Evolutionary conservation across 441 rosid species (phyloP).

Genomic region (Erodium moschatum): DNA sequence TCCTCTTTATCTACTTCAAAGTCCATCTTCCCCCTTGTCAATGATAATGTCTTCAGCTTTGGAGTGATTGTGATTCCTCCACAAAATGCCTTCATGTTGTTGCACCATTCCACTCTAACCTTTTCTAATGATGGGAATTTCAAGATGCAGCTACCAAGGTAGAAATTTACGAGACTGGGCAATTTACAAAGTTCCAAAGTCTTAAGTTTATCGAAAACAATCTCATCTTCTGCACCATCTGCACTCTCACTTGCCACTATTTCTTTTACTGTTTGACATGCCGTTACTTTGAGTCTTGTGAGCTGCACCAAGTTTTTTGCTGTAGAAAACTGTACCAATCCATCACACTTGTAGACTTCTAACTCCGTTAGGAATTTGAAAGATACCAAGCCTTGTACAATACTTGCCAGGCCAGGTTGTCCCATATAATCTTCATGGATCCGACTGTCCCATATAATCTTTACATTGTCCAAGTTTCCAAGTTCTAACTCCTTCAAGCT

Average conservation of each 20-base stretch:
- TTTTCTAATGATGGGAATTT: slow-evolving; percentile 21
- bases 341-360: slow-evolving; percentile 24
- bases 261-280: slow-evolving; percentile 18
- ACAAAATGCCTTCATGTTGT: slow-evolving; percentile 20
- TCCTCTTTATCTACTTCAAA: no score
- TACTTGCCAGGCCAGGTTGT: slow-evolving; percentile 15
- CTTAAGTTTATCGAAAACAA: slow-evolving; percentile 19
- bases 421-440: background rate
- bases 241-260: slow-evolving; percentile 13
- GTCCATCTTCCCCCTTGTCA: no score
- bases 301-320: slow-evolving; percentile 29
- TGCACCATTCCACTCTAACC: slow-evolving; percentile 17
- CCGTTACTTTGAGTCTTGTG: slow-evolving; percentile 12
- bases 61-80: slow-evolving; percentile 10
- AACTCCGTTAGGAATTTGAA: slow-evolving; percentile 21
- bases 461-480: background rate
- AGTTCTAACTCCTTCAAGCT: background rate
- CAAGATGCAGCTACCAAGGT: background rate
- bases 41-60: background rate
- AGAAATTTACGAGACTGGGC: slow-evolving; percentile 24
- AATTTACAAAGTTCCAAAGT: slow-evolving; percentile 16
- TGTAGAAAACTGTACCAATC: slow-evolving; percentile 18
- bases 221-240: slow-evolving; percentile 12
- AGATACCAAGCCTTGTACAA: slow-evolving; percentile 17
- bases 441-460: background rate